These are phyloP conservation scores for Plenodomus biglobosus DNA, from an alignment of 2,329 filamentous ascomycete genomes.

Conservation along the genomic window DNA sequence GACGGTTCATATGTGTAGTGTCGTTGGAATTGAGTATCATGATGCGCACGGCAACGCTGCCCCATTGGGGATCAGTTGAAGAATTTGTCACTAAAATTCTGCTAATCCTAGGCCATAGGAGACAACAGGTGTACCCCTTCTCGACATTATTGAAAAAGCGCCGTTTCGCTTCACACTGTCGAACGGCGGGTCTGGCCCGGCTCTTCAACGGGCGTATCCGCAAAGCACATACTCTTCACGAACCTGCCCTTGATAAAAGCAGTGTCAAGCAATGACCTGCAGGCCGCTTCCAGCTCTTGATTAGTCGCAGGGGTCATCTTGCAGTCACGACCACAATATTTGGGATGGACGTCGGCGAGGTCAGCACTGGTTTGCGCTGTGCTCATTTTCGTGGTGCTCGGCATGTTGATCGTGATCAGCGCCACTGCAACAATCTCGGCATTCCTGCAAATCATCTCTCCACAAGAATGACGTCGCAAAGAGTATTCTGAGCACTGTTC, in stretches of 20 bases:
- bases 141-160: background rate
- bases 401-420: constrained; percentile 18
- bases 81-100: background rate
- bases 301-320: constrained; percentile 14
- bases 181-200: constrained; percentile 12
- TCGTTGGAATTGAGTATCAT: background rate
- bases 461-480: background rate
- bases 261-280: background rate
- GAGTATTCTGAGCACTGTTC: constrained; percentile 10
- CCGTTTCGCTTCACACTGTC: constrained; percentile 8
- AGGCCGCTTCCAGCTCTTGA: constrained; percentile 10
- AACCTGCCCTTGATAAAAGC: background rate
- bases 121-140: background rate
- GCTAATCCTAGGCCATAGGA: background rate
- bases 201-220: constrained; percentile 21
- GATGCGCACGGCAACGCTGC: background rate
- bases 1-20: background rate
- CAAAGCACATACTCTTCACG: constrained; percentile 3
- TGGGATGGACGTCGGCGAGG: constrained; percentile 34
- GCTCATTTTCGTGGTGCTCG: constrained; percentile 18
- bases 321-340: constrained; percentile 17
- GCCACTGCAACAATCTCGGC: constrained; percentile 22
- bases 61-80: background rate
- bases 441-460: constrained; percentile 8
- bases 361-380: constrained; percentile 20